Base-by-base conservation (phyloP, 805 yeast genomes). In the Groenewaldozyma tartarivorans region DNA sequence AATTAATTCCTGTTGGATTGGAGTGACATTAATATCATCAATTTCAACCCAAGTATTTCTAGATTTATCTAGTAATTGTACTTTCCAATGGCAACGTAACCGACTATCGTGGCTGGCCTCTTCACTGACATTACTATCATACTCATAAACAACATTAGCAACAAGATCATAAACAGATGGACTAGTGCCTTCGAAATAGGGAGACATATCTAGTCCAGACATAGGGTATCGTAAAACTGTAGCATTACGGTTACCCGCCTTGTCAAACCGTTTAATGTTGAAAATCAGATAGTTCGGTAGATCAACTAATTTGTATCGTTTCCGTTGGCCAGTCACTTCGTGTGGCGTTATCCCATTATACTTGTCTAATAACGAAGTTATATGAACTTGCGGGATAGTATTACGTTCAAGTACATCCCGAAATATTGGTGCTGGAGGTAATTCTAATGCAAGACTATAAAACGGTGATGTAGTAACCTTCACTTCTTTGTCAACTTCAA, bases 221-320 rank as follows among this genome's bases (percentile, higher is more conserved):
- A 64, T 61, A 5, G 79, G 72, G 52, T 75, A 80, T 35, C 72
- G 76, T 3, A 83, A 80, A 21, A 81, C 69, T 1, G 82, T 79
- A 24, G 77, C 76, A 50, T 77, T 79, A 41, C 74, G 44, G 22
- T 41, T 56, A 0, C 64, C 52, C 18, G 59, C 50, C 7, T 58
- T 57, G 11, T 56, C 51, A 42, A 74, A 67, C 43, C 92, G 65
- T 46, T 80, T 74, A 42, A 76, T 67, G 49, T 75, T 76, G 2
- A 84, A 48, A 4, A 79, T 59, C 27, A 84, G 55, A 41, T 61
- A 70, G 27, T 67, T 66, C 0, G 94, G 94, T 17, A 67, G 57
- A 32, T 57, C 29, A 2, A 54, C 29, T 20, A 77, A 52, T 20
- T 64, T 48, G 47, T 67, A 74, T 4, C 61, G 56, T 42, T 56